A percentile compares a stretch with the other conserved stretches of the same genome.
Conservation (phyloP, 805 yeast genomes). For the Lipomyces kockii region DNA sequence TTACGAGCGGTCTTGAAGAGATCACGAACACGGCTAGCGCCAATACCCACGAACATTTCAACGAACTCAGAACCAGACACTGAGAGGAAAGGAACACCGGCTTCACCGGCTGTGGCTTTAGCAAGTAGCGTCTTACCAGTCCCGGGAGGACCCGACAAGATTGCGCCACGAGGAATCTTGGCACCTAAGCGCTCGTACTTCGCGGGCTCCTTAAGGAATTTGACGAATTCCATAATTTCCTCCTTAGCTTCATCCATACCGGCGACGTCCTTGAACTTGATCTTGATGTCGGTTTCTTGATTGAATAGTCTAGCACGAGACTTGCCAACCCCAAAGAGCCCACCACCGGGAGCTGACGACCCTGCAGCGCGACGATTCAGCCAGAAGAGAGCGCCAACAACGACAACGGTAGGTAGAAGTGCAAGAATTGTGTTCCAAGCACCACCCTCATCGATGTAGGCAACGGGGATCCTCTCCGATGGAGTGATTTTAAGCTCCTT, state of each 20-base stretch:
- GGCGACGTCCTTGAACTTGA: slow-evolving; percentile 91
- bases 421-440: slow-evolving; percentile 66
- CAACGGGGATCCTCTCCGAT: slow-evolving; percentile 75
- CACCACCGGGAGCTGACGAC: slow-evolving; percentile 71
- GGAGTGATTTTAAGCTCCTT: slow-evolving; percentile 65
- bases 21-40: slow-evolving; percentile 97
- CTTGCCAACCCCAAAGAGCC: slow-evolving; percentile 82
- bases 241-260: slow-evolving; percentile 97
- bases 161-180: slow-evolving; percentile 97
- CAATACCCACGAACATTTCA: slow-evolving; percentile 99
- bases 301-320: slow-evolving; percentile 85
- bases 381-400: slow-evolving; percentile 88
- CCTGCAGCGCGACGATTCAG: slow-evolving; percentile 68
- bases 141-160: slow-evolving; percentile 98
- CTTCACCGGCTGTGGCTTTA: slow-evolving; percentile 99
- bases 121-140: slow-evolving; percentile 98
- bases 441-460: slow-evolving; percentile 74
- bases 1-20: slow-evolving; percentile 89
- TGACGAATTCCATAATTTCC: slow-evolving; percentile 97
- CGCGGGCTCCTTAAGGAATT: slow-evolving; percentile 85
- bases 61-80: slow-evolving; percentile 98
- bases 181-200: slow-evolving; percentile 95
- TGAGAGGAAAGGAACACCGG: slow-evolving; percentile 94
- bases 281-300: slow-evolving; percentile 86
- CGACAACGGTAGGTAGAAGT: slow-evolving; percentile 83